Conservation (phyloP, 2,329 filamentous ascomycete genomes). For the Colletotrichum liaoningense region DNA sequence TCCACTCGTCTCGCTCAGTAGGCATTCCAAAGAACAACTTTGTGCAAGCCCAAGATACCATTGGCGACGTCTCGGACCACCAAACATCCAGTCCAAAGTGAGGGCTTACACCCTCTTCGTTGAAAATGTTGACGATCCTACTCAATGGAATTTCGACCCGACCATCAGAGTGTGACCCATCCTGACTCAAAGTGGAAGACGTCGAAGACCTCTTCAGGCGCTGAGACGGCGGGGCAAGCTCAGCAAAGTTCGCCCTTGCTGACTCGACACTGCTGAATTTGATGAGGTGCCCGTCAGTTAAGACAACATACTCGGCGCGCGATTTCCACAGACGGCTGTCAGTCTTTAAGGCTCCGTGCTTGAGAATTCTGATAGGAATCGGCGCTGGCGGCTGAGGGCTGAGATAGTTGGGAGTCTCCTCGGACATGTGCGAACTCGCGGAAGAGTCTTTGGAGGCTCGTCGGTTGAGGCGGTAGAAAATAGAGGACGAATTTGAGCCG, state of each 20-base stretch:
- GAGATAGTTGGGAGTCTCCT: constrained; percentile 29
- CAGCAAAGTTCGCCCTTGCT: constrained; percentile 60
- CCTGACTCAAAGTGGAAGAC: constrained; percentile 41
- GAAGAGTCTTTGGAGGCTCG: constrained; percentile 52
- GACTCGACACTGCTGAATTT: constrained; percentile 62
- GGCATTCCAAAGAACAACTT: constrained; percentile 62
- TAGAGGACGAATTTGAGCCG: constrained; percentile 42
- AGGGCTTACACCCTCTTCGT: constrained; percentile 60
- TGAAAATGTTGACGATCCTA: constrained; percentile 63
- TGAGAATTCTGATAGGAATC: constrained; percentile 53
- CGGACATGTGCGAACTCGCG: constrained; percentile 40
- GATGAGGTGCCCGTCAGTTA: constrained; percentile 62
- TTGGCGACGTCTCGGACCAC: constrained; percentile 61
- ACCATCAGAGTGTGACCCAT: constrained; percentile 48
- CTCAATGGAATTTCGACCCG: constrained; percentile 61
- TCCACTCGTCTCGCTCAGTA: constrained; percentile 61
- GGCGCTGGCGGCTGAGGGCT: constrained; percentile 43
- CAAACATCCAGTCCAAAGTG: constrained; percentile 67
- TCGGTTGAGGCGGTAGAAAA: constrained; percentile 55
- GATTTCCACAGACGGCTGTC: constrained; percentile 62
- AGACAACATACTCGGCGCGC: constrained; percentile 62
- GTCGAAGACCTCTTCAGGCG: constrained; percentile 39
- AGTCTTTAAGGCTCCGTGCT: constrained; percentile 60
- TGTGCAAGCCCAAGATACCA: constrained; percentile 58
- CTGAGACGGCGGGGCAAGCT: constrained; percentile 45